Conservation (phyloP, 441 rosid species). For the Bocquillonia castaneifolia region DNA sequence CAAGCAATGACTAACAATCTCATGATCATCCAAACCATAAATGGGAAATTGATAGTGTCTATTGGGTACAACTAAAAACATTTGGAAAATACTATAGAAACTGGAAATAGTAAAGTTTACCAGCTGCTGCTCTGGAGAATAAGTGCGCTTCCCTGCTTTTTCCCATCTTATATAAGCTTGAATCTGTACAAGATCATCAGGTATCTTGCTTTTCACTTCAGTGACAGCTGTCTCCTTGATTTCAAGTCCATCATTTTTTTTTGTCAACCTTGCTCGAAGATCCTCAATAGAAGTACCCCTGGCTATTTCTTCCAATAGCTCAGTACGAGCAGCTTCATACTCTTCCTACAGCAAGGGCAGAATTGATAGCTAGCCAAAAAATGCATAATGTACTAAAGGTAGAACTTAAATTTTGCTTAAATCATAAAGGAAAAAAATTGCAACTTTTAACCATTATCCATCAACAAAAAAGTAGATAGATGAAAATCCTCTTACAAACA, state of each 20-base stretch:
- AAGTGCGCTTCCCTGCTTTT: slow-evolving; percentile 69
- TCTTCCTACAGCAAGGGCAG: slow-evolving; percentile 54
- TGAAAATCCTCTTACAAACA: background rate
- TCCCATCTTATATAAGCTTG: slow-evolving; percentile 75
- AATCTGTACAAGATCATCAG: slow-evolving; percentile 55
- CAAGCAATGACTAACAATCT: slow-evolving; percentile 9
- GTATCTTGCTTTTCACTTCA: slow-evolving; percentile 39
- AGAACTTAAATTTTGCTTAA: background rate
- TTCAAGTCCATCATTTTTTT: slow-evolving; percentile 44
- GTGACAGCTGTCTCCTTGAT: slow-evolving; percentile 32
- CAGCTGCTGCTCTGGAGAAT: slow-evolving; percentile 52
- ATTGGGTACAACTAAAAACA: background rate
- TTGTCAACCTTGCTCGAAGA: slow-evolving; percentile 55
- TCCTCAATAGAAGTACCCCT: slow-evolving; percentile 71
- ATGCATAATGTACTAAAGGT: background rate
- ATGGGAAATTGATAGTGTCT: background rate
- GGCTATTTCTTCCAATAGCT: slow-evolving; percentile 75
- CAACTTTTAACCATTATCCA: background rate
- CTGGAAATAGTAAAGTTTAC: slow-evolving; percentile 34
- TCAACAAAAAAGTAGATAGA: background rate
- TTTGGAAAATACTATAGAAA: slow-evolving; percentile 12
- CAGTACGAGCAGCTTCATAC: slow-evolving; percentile 87
- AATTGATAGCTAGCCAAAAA: slow-evolving; percentile 4
- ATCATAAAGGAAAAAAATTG: background rate
- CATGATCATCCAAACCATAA: slow-evolving; percentile 14